These are phyloP conservation scores for Penicillium chermesinum DNA, from an alignment of 495 filamentous ascomycete genomes.

Conservation along the genomic window DNA sequence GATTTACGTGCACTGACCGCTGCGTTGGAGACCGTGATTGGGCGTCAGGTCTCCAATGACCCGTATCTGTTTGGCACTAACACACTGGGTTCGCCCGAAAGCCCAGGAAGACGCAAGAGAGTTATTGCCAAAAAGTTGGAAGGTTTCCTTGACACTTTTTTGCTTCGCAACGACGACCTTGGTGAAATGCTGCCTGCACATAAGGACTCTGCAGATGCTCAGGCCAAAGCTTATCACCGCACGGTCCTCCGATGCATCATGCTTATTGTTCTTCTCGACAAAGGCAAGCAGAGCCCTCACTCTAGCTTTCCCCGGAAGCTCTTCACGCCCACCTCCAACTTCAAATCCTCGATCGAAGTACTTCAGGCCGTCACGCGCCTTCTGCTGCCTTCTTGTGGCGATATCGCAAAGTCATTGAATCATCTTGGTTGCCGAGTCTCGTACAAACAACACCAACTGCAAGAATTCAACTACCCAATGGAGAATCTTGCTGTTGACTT, in stretches of 20 bases:
- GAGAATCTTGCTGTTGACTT: conserved; percentile 60
- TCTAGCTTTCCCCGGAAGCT: conserved; percentile 34
- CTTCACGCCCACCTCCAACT: conserved; percentile 42
- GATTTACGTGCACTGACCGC: conserved; percentile 44
- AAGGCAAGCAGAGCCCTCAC: conserved; percentile 25
- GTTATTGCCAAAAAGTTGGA: conserved; percentile 42
- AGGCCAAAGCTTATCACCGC: conserved; percentile 47
- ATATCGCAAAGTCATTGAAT: conserved; percentile 48
- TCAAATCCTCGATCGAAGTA: conserved; percentile 54
- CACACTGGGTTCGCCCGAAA: neutral
- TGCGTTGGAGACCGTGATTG: conserved; percentile 57
- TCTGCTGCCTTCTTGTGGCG: conserved; percentile 56
- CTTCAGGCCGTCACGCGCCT: conserved; percentile 48
- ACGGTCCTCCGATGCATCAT: conserved; percentile 57
- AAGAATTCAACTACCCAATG: conserved; percentile 56
- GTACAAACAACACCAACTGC: conserved; percentile 51
- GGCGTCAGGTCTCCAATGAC: conserved; percentile 42
- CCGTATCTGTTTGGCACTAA: conserved; percentile 1
- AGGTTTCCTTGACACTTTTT: conserved; percentile 51
- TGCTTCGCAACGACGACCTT: conserved; percentile 56
- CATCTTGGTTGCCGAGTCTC: conserved; percentile 54
- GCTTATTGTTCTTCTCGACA: conserved; percentile 57
- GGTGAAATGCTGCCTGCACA: conserved; percentile 10
- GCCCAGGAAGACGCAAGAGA: conserved; percentile 10
- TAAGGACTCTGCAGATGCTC: conserved; percentile 32